Base-by-base conservation (phyloP, 2,329 filamentous ascomycete species). In the Nakataea oryzae region DNA sequence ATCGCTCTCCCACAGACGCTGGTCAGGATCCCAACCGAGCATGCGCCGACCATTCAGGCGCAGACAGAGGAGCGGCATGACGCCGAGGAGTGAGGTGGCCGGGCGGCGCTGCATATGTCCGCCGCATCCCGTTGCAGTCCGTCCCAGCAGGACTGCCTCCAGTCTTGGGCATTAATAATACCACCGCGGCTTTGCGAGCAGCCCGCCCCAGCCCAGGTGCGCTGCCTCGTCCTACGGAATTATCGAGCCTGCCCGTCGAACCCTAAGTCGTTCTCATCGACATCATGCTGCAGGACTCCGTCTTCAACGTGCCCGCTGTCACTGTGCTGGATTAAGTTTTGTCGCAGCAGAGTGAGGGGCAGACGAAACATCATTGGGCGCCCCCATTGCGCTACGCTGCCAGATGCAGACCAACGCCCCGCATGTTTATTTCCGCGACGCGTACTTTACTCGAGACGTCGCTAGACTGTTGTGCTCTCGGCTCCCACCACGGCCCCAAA, bases 21-120 rank as follows among this genome's bases (percentile, higher is more conserved):
- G 21, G 91, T 96, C 47, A 85, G 91, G 65, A 93, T 95, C 67
- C 91, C 91, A 1, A 92, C 90, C 21, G 88, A 93, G 67, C 89
- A 93, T 74, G 86, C 85, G 14, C 85, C 85, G 29, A 76, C 83
- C 28, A 72, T 88, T 8, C 85, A 87, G 66, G 84, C 83, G 26
- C 83, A 86, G 59, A 78, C 82, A 17, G 83, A 86, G 54, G 80
- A 75, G 4, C 78, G 75, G 3, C 74, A 79, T 62, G 80, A 78
- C 47, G 76, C 74, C n/a, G 78, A 76, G 55, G 74, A 74, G 17
- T 72, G 65, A 57, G 62, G 14, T 17, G 34, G 14, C 14, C 8
- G 34, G 34, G 14, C 7, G 34, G n/a, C 34, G 17, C 41, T 50
- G 41, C n/a, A 50, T 50, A 21, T 9, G 13, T 6, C 34, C 3